phyloP scores from a whole-genome alignment of 2,329 filamentous ascomycete genomes.

The Fusarium sp. region DNA sequence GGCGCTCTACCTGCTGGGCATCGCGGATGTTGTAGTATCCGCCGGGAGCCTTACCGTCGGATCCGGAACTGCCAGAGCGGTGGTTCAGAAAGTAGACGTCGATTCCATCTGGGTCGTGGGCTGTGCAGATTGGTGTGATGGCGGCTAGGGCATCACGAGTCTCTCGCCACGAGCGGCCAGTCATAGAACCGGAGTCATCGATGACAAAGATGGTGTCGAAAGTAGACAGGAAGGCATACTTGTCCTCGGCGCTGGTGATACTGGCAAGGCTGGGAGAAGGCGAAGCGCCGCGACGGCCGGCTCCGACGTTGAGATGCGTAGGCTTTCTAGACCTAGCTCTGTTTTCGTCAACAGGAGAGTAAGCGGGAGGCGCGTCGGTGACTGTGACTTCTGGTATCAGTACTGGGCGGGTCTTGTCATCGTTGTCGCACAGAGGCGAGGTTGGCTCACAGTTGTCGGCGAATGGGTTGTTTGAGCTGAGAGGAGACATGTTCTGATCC shows the following conservation, averaged over 20 bases:
- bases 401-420: background rate
- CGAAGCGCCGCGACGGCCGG: slow-evolving; percentile 23
- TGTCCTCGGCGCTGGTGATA: slow-evolving; percentile 66
- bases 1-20: slow-evolving; percentile 66
- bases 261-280: slow-evolving; percentile 35
- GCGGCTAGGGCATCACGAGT: slow-evolving; percentile 74
- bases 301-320: slow-evolving; percentile 10
- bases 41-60: slow-evolving; percentile 52
- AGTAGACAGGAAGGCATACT: slow-evolving; percentile 77
- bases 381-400: slow-evolving; percentile 18
- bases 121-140: slow-evolving; percentile 85
- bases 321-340: background rate
- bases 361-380: slow-evolving; percentile 50
- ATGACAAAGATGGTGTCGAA: slow-evolving; percentile 94
- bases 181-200: slow-evolving; percentile 93
- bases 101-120: slow-evolving; percentile 84
- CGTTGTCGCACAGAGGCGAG: background rate
- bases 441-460: slow-evolving; percentile 8
- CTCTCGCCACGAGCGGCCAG: slow-evolving; percentile 79
- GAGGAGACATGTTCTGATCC: background rate
- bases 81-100: slow-evolving; percentile 94
- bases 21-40: slow-evolving; percentile 74
- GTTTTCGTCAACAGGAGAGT: slow-evolving; percentile 31
- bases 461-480: slow-evolving; percentile 9
- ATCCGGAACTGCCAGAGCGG: slow-evolving; percentile 52